Percentiles rank a stretch among this genome's conserved stretches.
Conservation (phyloP, 768 basidiomycete genomes). For the Russula vinacea region DNA sequence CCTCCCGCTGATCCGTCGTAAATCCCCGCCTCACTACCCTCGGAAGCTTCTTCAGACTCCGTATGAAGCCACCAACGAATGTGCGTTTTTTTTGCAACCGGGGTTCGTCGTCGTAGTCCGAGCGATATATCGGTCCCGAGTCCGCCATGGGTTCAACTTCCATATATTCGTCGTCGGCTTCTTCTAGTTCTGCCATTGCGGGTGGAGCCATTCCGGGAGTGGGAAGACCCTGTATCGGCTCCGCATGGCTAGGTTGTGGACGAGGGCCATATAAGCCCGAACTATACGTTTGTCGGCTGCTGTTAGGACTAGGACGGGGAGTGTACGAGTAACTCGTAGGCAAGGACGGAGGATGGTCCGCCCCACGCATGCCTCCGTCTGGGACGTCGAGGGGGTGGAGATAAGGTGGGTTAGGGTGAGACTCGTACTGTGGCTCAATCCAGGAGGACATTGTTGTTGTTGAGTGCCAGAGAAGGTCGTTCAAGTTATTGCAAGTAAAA, state of each 20-base stretch:
- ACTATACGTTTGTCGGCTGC: conserved; percentile 18
- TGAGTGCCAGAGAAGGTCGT: conserved; percentile 1
- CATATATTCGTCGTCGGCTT: conserved; percentile 22
- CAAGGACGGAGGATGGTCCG: conserved; percentile 18
- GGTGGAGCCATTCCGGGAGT: neutral
- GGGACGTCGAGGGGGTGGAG: conserved; percentile 3
- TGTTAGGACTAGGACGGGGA: conserved; percentile 23
- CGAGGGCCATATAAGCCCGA: conserved; percentile 24
- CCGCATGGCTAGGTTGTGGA: conserved; percentile 15
- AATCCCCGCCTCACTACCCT: conserved; percentile 25
- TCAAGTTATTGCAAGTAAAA: conserved; percentile 11
- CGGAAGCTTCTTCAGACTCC: conserved; percentile 24
- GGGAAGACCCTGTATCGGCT: conserved; percentile 15
- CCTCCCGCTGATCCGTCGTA: conserved; percentile 5
- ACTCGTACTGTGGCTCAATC: conserved; percentile 14
- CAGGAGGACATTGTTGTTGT: conserved; percentile 21
- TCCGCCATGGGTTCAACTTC: conserved; percentile 21
- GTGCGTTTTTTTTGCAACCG: conserved; percentile 4
- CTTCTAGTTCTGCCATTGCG: conserved; percentile 19
- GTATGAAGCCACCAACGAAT: conserved; percentile 29
- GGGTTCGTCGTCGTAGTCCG: conserved; percentile 14
- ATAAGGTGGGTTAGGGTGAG: neutral
- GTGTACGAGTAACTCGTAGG: neutral
- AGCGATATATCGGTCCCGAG: neutral
- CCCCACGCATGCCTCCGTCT: conserved; percentile 6